Percentiles rank a stretch among this genome's conserved stretches.
Evolutionary conservation across 148 eudicot genomes (phyloP).

Genomic region (Selenicereus undatus): DNA sequence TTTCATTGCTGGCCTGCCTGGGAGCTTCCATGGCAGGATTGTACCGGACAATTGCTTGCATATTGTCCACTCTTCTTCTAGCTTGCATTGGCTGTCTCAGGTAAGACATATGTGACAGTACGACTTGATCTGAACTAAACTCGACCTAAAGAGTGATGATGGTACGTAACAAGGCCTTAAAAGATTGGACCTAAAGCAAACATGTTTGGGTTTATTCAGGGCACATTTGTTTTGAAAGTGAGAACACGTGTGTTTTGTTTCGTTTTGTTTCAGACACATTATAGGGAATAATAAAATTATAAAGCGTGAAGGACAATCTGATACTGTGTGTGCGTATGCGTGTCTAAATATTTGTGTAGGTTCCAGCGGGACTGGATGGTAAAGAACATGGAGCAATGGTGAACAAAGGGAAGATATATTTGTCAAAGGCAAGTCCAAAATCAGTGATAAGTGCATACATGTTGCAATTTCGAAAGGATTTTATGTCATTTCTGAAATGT

Average conservation of each 20-base stretch:
- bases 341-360: slow-evolving; percentile 25
- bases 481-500: slow-evolving; percentile 36
- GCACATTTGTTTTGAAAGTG: too few species aligned
- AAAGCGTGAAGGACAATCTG: too few species aligned
- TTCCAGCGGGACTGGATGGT: slow-evolving; percentile 33
- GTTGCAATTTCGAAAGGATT: slow-evolving; percentile 47
- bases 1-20: slow-evolving; percentile 46
- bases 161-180: too few species aligned
- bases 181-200: too few species aligned
- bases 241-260: too few species aligned
- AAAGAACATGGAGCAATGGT: slow-evolving; percentile 13
- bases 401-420: slow-evolving; percentile 59
- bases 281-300: too few species aligned
- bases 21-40: slow-evolving; percentile 63
- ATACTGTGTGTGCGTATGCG: neutral
- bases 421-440: slow-evolving; percentile 46
- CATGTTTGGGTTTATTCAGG: too few species aligned
- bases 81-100: slow-evolving; percentile 85
- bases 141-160: neutral
- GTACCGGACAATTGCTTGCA: slow-evolving; percentile 46
- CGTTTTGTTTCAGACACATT: too few species aligned
- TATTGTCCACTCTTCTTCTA: slow-evolving; percentile 73
- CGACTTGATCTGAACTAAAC: neutral
- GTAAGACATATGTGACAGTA: slow-evolving; percentile 18
- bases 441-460: slow-evolving; percentile 45